Evolutionary conservation across 169 alveolate genomes (phyloP).

Genomic region (Theileria annulata): DNA sequence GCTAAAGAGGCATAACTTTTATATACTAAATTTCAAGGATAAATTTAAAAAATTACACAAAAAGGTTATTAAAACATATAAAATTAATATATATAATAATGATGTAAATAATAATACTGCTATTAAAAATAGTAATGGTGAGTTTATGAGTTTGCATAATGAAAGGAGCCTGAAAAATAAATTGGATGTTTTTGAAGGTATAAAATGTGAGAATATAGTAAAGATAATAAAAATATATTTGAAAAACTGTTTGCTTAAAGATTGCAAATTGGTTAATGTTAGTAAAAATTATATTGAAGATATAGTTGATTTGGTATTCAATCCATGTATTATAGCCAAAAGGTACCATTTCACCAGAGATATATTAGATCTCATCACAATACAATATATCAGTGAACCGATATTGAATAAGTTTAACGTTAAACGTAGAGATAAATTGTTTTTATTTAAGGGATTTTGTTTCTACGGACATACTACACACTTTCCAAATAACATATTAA

Average conservation of each 20-base stretch:
- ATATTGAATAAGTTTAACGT: slow-evolving; percentile 9
- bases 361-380: slow-evolving; percentile 35
- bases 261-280: slow-evolving; percentile 12
- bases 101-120: too few species aligned
- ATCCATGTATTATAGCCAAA: slow-evolving; percentile 53
- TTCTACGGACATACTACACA: slow-evolving; percentile 39
- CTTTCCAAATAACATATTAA: neutral
- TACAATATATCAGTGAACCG: slow-evolving; percentile 24
- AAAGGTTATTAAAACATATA: neutral
- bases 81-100: too few species aligned
- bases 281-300: neutral
- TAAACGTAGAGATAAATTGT: slow-evolving; percentile 31
- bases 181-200: neutral
- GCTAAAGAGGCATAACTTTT: neutral
- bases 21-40: neutral
- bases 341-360: slow-evolving; percentile 39
- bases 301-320: slow-evolving; percentile 25
- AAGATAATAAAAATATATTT: slow-evolving; percentile 33
- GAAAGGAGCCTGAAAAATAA: neutral
- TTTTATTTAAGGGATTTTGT: slow-evolving; percentile 41
- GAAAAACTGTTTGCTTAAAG: slow-evolving; percentile 3
- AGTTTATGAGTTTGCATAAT: neutral
- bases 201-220: slow-evolving; percentile 15
- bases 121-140: neutral
- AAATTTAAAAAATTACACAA: neutral